These are phyloP conservation scores for Coemansia sp. DNA, from an alignment of 192 early-diverging fungal genomes.

Conservation along the genomic window DNA sequence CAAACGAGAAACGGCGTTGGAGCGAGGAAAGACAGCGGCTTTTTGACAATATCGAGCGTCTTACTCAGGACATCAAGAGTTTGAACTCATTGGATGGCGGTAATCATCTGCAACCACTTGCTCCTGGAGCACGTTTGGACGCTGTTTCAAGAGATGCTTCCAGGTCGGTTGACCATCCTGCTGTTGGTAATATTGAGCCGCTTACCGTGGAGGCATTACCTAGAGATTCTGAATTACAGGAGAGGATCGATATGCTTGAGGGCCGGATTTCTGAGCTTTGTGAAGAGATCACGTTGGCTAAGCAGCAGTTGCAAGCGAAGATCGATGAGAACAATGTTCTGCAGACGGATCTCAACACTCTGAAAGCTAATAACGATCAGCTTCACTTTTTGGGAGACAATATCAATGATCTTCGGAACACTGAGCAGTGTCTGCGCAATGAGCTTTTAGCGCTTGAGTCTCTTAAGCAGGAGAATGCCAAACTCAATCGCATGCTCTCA, in stretches of 20 bases:
- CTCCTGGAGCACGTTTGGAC: neutral
- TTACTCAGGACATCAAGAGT: conserved; percentile 30
- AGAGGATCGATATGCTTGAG: neutral
- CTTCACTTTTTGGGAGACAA: neutral
- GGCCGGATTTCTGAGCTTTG: neutral
- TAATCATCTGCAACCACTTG: neutral
- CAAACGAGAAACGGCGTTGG: conserved; percentile 28
- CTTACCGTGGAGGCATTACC: neutral
- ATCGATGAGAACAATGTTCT: conserved; percentile 10
- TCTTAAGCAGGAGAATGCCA: conserved; percentile 8
- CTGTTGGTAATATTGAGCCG: conserved; percentile 41
- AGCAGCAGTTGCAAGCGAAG: conserved; percentile 13
- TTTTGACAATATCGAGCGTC: conserved; percentile 49
- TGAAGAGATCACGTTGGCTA: neutral
- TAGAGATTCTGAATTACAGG: neutral
- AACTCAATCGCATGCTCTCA: conserved; percentile 13
- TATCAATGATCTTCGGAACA: conserved; percentile 8
- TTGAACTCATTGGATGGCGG: conserved; percentile 8
- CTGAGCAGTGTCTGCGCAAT: conserved; percentile 14
- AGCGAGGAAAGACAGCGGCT: conserved; percentile 46
- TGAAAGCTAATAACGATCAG: neutral
- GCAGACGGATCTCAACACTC: neutral
- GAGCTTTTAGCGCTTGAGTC: conserved; percentile 20
- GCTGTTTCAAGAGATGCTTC: neutral
- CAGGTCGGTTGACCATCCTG: neutral